Evolutionary conservation across 139 green algal genomes (phyloP).

Genomic region (Chlorella sp.): DNA sequence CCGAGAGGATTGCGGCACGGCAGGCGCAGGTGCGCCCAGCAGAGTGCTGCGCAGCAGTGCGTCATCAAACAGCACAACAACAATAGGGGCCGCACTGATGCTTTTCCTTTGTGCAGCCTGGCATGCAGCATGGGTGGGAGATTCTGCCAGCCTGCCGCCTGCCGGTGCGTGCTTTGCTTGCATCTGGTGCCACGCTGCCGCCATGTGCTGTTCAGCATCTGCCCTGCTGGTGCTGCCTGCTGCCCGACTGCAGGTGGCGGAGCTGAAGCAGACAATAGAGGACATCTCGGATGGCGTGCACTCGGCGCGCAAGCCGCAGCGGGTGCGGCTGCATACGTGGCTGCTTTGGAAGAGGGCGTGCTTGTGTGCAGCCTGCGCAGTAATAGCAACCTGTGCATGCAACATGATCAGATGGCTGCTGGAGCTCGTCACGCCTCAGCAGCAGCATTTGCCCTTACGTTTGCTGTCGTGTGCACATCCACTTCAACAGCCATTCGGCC

Average conservation of each 20-base stretch:
- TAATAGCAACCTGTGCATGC: no score
- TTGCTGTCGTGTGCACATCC: not conserved
- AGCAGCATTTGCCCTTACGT: no score
- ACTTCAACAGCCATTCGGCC: conserved; percentile 1
- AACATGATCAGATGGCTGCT: no score
- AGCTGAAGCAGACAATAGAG: conserved; percentile 64
- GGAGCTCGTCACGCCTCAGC: no score
- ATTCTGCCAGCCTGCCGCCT: not conserved
- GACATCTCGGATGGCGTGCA: conserved; percentile 67
- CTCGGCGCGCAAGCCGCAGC: conserved; percentile 39
- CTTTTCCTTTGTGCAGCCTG: not conserved
- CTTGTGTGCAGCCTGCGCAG: no score
- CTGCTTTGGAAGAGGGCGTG: no score
- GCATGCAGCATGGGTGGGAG: not conserved
- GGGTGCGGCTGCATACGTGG: conserved; percentile 10
- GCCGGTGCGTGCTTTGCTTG: not conserved
- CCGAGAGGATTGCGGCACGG: conserved; percentile 20
- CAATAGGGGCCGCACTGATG: not conserved
- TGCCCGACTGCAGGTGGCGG: conserved; percentile 55
- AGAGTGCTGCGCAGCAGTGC: not conserved
- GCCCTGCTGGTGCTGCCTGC: not conserved
- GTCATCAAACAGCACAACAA: not conserved
- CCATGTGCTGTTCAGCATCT: not conserved
- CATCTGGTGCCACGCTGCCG: not conserved
- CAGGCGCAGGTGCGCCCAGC: not conserved